These are phyloP conservation scores for Aspergillus hiratsukae DNA, from an alignment of 2,329 filamentous ascomycete genomes.

Conservation along the genomic window DNA sequence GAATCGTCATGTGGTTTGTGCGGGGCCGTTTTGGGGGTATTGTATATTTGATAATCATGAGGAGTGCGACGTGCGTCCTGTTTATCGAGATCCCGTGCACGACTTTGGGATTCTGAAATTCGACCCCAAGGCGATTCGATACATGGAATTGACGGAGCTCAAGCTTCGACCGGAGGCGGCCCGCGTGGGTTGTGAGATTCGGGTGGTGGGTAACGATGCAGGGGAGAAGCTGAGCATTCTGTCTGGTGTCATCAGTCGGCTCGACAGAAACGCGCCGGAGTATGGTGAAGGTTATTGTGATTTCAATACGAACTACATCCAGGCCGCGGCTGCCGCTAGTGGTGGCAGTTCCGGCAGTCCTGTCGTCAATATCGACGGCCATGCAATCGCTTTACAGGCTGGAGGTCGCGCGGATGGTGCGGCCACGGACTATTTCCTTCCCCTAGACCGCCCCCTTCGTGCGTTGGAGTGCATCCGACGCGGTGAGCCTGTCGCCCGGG, in stretches of 20 bases:
- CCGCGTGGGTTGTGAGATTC: constrained; percentile 83
- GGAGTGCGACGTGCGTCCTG: constrained; percentile 87
- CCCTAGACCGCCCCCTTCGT: constrained; percentile 81
- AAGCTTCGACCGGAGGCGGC: constrained; percentile 80
- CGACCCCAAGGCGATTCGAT: constrained; percentile 92
- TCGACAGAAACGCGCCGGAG: constrained; percentile 94
- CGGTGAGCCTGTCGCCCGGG: constrained; percentile 71
- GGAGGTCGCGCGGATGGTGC: constrained; percentile 91
- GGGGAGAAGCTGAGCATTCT: constrained; percentile 97
- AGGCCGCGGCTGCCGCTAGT: constrained; percentile 93
- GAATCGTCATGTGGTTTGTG: constrained; percentile 88
- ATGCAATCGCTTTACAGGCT: constrained; percentile 86
- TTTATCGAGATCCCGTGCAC: constrained; percentile 97
- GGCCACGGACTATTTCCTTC: constrained; percentile 95
- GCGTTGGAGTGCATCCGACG: constrained; percentile 81
- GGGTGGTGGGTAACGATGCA: constrained; percentile 96
- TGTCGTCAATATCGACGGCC: constrained; percentile 91
- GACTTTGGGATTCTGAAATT: constrained; percentile 97
- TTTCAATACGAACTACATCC: constrained; percentile 95
- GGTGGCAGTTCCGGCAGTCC: constrained; percentile 98
- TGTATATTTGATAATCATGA: constrained; percentile 99
- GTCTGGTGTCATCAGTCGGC: constrained; percentile 91
- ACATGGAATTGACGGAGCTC: constrained; percentile 84
- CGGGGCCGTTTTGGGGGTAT: constrained; percentile 96
- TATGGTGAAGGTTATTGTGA: constrained; percentile 98